phyloP scores from a whole-genome alignment of 768 basidiomycete genomes.

The Tricholoma hemisulphureum region DNA sequence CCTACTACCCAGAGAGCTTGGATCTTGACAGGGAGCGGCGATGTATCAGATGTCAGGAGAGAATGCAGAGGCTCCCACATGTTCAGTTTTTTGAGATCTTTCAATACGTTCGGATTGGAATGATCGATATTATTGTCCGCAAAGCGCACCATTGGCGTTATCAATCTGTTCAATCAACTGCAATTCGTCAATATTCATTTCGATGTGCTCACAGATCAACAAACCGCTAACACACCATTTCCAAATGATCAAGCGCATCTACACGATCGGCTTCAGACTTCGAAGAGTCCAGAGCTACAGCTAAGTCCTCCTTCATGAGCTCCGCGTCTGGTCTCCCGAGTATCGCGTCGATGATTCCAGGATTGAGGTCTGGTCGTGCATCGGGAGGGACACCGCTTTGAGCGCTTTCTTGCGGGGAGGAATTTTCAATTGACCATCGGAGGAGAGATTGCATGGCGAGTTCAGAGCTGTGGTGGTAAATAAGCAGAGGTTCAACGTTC shows the following conservation, averaged over 20 bases:
- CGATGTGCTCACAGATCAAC: background rate
- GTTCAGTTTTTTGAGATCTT: constrained; percentile 72
- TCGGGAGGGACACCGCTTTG: constrained; percentile 32
- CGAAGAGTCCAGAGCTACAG: constrained; percentile 55
- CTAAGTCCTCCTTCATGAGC: constrained; percentile 80
- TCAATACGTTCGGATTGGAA: background rate
- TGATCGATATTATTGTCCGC: constrained; percentile 3
- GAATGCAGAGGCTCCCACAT: constrained; percentile 78
- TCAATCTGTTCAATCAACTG: constrained; percentile 88
- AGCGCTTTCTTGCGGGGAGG: constrained; percentile 34
- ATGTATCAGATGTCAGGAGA: constrained; percentile 53
- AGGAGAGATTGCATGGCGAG: constrained; percentile 68
- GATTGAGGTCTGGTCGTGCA: constrained; percentile 59
- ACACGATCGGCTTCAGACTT: constrained; percentile 59
- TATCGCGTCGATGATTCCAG: constrained; percentile 81
- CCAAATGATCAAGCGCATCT: constrained; percentile 76
- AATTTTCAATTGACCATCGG: constrained; percentile 81
- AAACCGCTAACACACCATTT: constrained; percentile 60
- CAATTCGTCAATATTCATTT: background rate
- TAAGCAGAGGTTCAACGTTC: background rate
- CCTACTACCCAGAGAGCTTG: constrained; percentile 85
- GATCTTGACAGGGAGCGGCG: constrained; percentile 59
- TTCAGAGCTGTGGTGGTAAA: background rate
- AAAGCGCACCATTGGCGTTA: constrained; percentile 79
- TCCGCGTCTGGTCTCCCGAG: constrained; percentile 81